A percentile compares a stretch with the other conserved stretches of the same genome.
Evolutionary conservation across 148 eudicot genomes (phyloP).

Genomic region (Chenopodium suecicum): DNA sequence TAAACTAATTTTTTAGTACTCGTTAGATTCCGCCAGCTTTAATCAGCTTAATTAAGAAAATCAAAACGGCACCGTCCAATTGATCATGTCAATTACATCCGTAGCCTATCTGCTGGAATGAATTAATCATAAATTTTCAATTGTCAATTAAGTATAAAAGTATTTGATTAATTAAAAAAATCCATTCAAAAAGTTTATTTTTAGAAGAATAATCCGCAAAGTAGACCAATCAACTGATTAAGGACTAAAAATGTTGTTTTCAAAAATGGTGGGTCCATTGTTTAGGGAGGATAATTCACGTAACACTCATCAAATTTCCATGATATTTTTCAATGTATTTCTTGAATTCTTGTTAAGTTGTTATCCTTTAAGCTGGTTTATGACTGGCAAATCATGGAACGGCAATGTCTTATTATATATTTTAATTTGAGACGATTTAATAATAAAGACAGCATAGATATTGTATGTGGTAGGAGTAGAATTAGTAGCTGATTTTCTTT

Average conservation of each 20-base stretch:
- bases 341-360: background rate
- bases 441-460: background rate
- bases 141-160: too few relatives aligned
- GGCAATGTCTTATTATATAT: background rate
- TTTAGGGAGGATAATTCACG: background rate
- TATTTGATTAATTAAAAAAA: background rate
- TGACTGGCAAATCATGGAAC: background rate
- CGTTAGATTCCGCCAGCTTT: too few relatives aligned
- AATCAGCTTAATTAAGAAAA: too few relatives aligned
- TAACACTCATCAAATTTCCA: background rate
- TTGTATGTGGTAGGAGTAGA: background rate
- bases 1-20: too few relatives aligned
- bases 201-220: background rate
- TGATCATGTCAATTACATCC: too few relatives aligned
- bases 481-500: too few relatives aligned
- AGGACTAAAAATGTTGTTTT: background rate
- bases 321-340: background rate
- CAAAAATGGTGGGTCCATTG: background rate
- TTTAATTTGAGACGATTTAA: background rate
- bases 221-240: background rate
- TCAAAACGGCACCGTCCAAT: too few relatives aligned
- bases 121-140: too few relatives aligned
- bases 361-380: background rate
- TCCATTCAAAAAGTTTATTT: background rate
- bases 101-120: too few relatives aligned